Conservation (phyloP, 1,139 yeast species). For the Hyphopichia fennica region DNA sequence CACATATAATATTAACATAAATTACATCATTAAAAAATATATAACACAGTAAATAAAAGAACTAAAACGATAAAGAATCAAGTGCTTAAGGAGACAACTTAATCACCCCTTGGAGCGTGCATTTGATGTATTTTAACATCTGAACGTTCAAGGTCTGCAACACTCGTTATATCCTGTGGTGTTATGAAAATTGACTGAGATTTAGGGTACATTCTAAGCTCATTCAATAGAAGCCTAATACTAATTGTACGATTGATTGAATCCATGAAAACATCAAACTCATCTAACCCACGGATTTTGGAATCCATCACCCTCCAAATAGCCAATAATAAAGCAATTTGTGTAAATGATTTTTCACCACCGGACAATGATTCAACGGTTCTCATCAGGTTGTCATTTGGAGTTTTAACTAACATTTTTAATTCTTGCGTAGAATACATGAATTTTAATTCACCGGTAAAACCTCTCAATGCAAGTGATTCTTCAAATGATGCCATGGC, state of each 20-base stretch:
- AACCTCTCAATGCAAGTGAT: conserved; percentile 68
- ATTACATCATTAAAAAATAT: background rate
- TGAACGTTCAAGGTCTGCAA: conserved; percentile 61
- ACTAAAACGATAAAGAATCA: too few relatives aligned
- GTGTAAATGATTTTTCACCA: conserved; percentile 95
- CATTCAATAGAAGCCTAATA: conserved; percentile 68
- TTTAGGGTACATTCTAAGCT: conserved; percentile 59
- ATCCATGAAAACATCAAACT: conserved; percentile 98
- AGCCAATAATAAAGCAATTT: conserved; percentile 80
- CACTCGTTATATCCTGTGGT: conserved; percentile 86
- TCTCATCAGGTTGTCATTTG: conserved; percentile 57
- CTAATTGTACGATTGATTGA: conserved; percentile 85
- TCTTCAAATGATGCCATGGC: conserved; percentile 51
- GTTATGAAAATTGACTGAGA: conserved; percentile 92
- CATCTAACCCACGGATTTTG: conserved; percentile 86
- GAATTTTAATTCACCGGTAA: conserved; percentile 68
- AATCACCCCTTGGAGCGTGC: conserved; percentile 48
- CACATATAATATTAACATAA: background rate
- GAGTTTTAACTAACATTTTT: conserved; percentile 60
- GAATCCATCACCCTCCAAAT: conserved; percentile 95
- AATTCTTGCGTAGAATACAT: conserved; percentile 54
- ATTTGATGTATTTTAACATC: conserved; percentile 75
- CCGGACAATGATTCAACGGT: conserved; percentile 88
- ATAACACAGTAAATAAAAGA: background rate
- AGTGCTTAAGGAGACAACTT: too few relatives aligned